phyloP scores from a whole-genome alignment of 306 rosid genomes.

The Luffa acutangula region DNA sequence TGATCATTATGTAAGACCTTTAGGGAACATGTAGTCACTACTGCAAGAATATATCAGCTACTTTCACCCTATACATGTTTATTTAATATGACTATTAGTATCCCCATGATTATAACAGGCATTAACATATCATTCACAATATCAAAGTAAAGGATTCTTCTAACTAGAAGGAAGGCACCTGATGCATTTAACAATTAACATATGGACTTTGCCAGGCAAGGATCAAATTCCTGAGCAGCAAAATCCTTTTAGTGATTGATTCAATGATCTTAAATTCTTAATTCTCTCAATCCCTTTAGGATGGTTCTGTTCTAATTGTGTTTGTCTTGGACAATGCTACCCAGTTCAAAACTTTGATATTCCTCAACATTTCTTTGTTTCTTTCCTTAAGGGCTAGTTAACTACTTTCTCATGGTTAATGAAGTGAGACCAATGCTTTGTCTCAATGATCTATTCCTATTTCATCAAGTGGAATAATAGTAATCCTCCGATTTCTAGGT shows the following conservation, averaged over 20 bases:
- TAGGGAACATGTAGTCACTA: neutral
- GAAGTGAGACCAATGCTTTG: neutral
- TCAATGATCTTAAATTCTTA: neutral
- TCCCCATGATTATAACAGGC: neutral
- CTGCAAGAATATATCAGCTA: neutral
- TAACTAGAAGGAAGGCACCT: neutral
- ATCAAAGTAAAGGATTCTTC: neutral
- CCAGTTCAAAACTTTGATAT: neutral
- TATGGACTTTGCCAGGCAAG: neutral
- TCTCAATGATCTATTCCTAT: neutral
- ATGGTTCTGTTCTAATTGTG: neutral
- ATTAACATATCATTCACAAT: neutral
- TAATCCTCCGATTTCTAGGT: too few relatives aligned
- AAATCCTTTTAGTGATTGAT: neutral
- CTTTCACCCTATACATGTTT: neutral
- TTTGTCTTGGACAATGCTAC: neutral
- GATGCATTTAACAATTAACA: neutral
- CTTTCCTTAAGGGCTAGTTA: neutral
- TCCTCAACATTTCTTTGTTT: neutral
- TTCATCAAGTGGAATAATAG: neutral
- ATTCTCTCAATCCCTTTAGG: neutral
- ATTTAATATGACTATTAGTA: neutral
- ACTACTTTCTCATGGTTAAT: neutral
- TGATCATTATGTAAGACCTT: neutral
- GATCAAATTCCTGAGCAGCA: neutral